Percentiles rank a stretch among this genome's conserved stretches.
phyloP scores from a whole-genome alignment of 1,284 basidiomycete species.

The Peniophora sp. region DNA sequence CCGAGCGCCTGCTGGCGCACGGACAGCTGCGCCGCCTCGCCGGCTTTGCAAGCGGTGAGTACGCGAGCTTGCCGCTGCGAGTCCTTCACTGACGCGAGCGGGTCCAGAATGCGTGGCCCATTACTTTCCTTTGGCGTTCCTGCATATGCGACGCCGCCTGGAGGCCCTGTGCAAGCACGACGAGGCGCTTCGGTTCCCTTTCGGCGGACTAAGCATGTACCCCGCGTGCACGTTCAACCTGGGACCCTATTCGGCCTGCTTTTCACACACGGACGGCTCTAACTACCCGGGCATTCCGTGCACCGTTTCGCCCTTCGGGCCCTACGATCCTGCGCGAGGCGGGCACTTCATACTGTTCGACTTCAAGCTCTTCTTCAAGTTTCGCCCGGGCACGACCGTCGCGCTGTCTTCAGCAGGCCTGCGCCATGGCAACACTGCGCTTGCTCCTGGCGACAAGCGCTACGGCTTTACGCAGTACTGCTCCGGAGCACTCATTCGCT shows the following conservation, averaged over 20 bases:
- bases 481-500: slow-evolving; percentile 17
- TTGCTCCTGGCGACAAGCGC: slow-evolving; percentile 12
- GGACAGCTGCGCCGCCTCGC: background rate
- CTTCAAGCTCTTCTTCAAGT: slow-evolving; percentile 16
- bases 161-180: background rate
- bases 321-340: slow-evolving; percentile 14
- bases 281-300: slow-evolving; percentile 17
- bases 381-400: slow-evolving; percentile 15
- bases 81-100: background rate
- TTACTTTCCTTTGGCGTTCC: background rate
- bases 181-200: background rate
- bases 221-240: slow-evolving; percentile 14
- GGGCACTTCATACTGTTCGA: slow-evolving; percentile 21
- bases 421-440: slow-evolving; percentile 18
- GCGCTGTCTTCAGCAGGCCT: slow-evolving; percentile 20
- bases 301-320: slow-evolving; percentile 15
- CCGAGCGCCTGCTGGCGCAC: background rate
- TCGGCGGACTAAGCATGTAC: slow-evolving; percentile 9
- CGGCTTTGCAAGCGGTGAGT: slow-evolving; percentile 1
- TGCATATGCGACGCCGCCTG: background rate
- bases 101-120: background rate
- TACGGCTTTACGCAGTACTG: slow-evolving; percentile 17
- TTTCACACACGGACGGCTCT: slow-evolving; percentile 11
- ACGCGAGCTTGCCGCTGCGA: too few relatives aligned
- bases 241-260: slow-evolving; percentile 7